These are phyloP conservation scores for Podaxis mareebaensis DNA, from an alignment of 768 basidiomycete genomes.

Conservation along the genomic window DNA sequence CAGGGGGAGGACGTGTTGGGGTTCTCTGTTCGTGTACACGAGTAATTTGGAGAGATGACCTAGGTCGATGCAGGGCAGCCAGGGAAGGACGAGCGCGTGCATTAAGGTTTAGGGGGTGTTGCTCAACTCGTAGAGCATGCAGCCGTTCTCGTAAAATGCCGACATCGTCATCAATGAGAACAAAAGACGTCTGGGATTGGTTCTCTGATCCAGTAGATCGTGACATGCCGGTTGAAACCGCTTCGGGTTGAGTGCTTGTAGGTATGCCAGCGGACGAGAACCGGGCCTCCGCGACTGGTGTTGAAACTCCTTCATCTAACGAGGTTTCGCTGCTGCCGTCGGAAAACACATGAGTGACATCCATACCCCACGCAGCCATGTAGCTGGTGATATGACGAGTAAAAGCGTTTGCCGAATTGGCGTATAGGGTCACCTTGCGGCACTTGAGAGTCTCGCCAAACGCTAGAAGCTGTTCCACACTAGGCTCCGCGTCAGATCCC, in stretches of 20 bases:
- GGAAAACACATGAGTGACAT: constrained; percentile 77
- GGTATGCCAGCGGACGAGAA: constrained; percentile 3
- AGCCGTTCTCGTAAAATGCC: constrained; percentile 75
- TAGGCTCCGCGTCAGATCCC: constrained; percentile 70
- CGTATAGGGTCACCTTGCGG: constrained; percentile 81
- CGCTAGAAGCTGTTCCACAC: constrained; percentile 69
- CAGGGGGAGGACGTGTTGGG: constrained; percentile 18
- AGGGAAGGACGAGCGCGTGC: constrained; percentile 60
- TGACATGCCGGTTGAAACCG: constrained; percentile 23
- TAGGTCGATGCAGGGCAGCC: constrained; percentile 65
- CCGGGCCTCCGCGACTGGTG: constrained; percentile 6
- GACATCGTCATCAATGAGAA: constrained; percentile 94
- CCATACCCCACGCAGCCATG: constrained; percentile 93
- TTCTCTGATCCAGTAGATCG: constrained; percentile 18
- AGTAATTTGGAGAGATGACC: constrained; percentile 80
- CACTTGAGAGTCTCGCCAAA: constrained; percentile 86
- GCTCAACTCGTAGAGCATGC: constrained; percentile 62
- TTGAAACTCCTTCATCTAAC: constrained; percentile 1
- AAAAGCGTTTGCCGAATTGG: constrained; percentile 84
- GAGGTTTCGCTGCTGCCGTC: constrained; percentile 37
- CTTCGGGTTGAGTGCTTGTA: constrained; percentile 15
- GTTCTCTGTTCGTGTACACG: constrained; percentile 46
- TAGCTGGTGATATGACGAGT: constrained; percentile 93
- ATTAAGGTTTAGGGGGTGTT: constrained; percentile 33
- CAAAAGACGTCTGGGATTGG: constrained; percentile 48